Conservation (phyloP, 768 basidiomycete genomes). For the Xerocomus brunneocitrinus region DNA sequence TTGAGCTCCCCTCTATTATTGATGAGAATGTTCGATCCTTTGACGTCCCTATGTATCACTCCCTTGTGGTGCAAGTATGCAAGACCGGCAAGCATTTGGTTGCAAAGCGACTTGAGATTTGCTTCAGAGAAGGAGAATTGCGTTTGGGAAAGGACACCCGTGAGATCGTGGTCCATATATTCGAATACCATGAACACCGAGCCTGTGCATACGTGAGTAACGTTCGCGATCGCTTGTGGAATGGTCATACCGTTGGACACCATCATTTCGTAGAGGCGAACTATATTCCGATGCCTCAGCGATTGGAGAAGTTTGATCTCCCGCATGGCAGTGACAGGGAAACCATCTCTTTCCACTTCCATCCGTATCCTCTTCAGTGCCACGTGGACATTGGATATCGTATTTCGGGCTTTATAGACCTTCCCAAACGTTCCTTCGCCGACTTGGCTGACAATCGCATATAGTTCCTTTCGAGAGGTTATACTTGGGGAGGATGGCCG, state of each 20-base stretch:
- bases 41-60: conserved; percentile 97
- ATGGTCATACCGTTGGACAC: conserved; percentile 78
- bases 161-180: conserved; percentile 98
- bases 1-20: conserved; percentile 91
- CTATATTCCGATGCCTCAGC: conserved; percentile 83
- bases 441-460: conserved; percentile 87
- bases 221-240: background rate
- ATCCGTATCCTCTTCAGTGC: conserved; percentile 96
- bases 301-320: conserved; percentile 97
- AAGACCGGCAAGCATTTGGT: conserved; percentile 93
- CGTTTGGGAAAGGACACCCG: conserved; percentile 88
- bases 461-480: conserved; percentile 52
- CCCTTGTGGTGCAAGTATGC: conserved; percentile 94
- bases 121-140: conserved; percentile 81
- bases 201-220: conserved; percentile 45
- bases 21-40: conserved; percentile 96
- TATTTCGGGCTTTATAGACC: conserved; percentile 92
- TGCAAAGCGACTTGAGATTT: conserved; percentile 91
- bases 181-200: conserved; percentile 99
- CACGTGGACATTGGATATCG: conserved; percentile 67
- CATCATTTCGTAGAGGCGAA: conserved; percentile 96
- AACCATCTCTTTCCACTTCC: conserved; percentile 96
- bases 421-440: conserved; percentile 99
- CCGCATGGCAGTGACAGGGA: conserved; percentile 97
- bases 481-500: conserved; percentile 27